Conservation (phyloP, 129 eudicot genomes). For the Artemisia annua region DNA sequence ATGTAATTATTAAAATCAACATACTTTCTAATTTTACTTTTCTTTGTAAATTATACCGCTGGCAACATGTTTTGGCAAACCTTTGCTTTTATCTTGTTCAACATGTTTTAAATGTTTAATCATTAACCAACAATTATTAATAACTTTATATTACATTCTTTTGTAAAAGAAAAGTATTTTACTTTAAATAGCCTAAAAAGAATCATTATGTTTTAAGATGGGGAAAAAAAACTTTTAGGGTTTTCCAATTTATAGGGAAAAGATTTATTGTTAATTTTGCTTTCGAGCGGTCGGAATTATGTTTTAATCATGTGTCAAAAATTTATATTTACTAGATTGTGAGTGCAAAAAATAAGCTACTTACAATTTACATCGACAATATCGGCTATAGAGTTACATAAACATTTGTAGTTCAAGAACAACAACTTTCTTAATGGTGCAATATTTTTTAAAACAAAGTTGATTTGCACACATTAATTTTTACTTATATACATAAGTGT, state of each 20-base stretch:
- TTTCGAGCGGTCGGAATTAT: constrained; percentile 29
- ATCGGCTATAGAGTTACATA: not conserved
- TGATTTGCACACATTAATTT: too few relatives aligned
- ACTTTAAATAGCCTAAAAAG: constrained; percentile 17
- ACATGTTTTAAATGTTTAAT: too few relatives aligned
- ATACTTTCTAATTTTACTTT: too few relatives aligned
- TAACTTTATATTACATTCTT: not conserved
- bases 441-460: too few relatives aligned
- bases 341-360: not conserved
- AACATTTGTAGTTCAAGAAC: too few relatives aligned
- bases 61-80: too few relatives aligned
- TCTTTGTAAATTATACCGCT: too few relatives aligned
- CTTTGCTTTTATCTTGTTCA: too few relatives aligned
- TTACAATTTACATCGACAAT: not conserved
- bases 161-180: constrained; percentile 17
- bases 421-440: too few relatives aligned
- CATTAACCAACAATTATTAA: not conserved
- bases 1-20: too few relatives aligned
- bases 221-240: not conserved
- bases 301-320: constrained; percentile 25
- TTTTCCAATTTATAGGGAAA: not conserved
- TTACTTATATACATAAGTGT: too few relatives aligned
- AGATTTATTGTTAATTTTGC: not conserved
- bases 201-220: constrained; percentile 16
- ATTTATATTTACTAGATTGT: not conserved